Conservation (phyloP, 495 filamentous ascomycete species). For the Penicillium coffeae region DNA sequence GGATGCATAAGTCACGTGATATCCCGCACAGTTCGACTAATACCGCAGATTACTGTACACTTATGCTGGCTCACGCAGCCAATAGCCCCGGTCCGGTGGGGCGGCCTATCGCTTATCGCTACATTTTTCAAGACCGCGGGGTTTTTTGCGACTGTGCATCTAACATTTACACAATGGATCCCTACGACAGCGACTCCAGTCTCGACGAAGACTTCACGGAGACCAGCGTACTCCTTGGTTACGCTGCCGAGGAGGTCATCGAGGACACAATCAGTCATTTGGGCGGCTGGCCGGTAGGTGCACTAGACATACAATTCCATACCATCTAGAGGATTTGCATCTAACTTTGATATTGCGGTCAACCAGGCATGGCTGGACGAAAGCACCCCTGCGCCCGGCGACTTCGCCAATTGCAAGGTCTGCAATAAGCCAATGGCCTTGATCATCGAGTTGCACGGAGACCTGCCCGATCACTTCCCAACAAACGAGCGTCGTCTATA, state of each 20-base stretch:
- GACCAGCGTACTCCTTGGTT: constrained; percentile 88
- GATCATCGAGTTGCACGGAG: constrained; percentile 86
- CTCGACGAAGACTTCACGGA: constrained; percentile 69
- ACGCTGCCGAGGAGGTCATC: constrained; percentile 74
- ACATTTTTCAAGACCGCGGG: constrained; percentile 25
- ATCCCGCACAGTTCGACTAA: too few relatives aligned
- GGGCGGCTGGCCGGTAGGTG: constrained; percentile 77
- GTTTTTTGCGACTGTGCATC: constrained; percentile 7
- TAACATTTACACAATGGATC: constrained; percentile 57
- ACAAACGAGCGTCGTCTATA: constrained; percentile 84
- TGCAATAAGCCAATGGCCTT: constrained; percentile 82
- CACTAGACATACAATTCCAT: not conserved
- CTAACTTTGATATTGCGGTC: not conserved
- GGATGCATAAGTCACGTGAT: too few relatives aligned
- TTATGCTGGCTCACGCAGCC: too few relatives aligned
- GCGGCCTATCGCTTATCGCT: constrained; percentile 30
- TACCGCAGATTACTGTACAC: too few relatives aligned
- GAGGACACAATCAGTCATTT: constrained; percentile 87
- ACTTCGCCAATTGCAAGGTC: constrained; percentile 79
- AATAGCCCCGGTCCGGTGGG: constrained; percentile 45
- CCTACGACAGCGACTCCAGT: constrained; percentile 75
- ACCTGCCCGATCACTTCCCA: constrained; percentile 80
- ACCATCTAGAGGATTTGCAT: too few relatives aligned
- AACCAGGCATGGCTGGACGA: constrained; percentile 75
- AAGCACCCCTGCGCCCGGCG: constrained; percentile 64